Base-by-base conservation (phyloP, 2,329 filamentous ascomycete species). In the Endoconidiophora polonica region DNA sequence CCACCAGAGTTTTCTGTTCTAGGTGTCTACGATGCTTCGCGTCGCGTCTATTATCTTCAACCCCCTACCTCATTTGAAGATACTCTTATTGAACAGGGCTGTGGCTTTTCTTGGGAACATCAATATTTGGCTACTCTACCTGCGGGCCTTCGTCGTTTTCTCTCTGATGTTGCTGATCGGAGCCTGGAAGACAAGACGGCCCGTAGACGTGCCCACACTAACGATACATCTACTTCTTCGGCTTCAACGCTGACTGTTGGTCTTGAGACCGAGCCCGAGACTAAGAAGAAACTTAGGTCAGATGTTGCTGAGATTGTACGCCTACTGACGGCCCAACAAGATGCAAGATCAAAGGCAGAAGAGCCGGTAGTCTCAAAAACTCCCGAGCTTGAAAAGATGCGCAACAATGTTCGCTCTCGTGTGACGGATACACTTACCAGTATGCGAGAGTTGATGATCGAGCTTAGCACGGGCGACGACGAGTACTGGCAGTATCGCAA, bases 11-110 rank as follows among this genome's bases (percentile, higher is more conserved):
- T 54, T 20, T 54, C 48, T 3, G 45, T 51, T 2, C 48, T 54
- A 18, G 52, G 52, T 9, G 45, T 54, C 33, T 54, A 54, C 29
- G 52, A 54, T 24, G 52, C 52, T 18, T 50, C 48, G 23, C 52
- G 42, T 29, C 52, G 44, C 16, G 48, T 54, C 3, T 54, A 54
- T 44, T 54, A 54, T 29, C 48, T 54, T 10, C 52, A 54, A 14
- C 52, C 48, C 23, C 52, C 52, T 5, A 54, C 51, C 18, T 45
- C 51, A 18, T 50, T 53, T 43, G 51, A 53, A 14, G 39, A 46
- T 2, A 36, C 33, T 6, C 26, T 50, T 14, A 48, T 44, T 37
- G 29, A 52, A 16, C 39, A 48, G 3, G 10, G 20, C 42, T 9
- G n/a, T 44, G 38, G n/a, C 3, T 10, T 33, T 33, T 33, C 26